Base-by-base conservation (phyloP, 176 grass and related monocot species). In the Chrysopogon serrulatus region DNA sequence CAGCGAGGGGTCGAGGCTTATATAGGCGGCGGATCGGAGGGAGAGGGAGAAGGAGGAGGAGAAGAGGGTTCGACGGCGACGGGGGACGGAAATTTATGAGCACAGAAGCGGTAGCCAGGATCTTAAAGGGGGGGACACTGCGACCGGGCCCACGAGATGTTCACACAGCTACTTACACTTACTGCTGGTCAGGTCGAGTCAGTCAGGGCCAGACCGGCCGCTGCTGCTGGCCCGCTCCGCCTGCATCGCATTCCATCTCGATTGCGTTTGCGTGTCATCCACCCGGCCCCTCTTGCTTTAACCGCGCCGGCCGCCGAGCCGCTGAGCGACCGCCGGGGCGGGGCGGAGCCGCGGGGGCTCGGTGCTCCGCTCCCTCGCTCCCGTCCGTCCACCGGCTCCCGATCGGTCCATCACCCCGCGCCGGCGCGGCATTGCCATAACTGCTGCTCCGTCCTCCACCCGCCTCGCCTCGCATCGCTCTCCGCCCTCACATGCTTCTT, bases 61-160 rank as follows among this genome's bases (percentile, higher is more conserved):
- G 6, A 36, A n/a, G 34, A n/a, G 7, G 45, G 8, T 14, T 65
- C 23, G 61, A 41, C 23, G 23, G 65, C 82, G 44, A 41, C 65
- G 64, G 72, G 83, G 83, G 44, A 37, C 85, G 40, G 68, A 83
- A 84, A 94, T 97, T 94, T 71, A 94, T 92, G 91, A 94, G 86
- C 86, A 86, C 81, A 65, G 81, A 91, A 90, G 85, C 77, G 89
- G 83, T 91, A 88, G 87, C 87, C 86, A 92, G 78, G 85, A 90
- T 94, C 89, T 94, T 93, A 91, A 94, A 91, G 89, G 91, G 82
- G 87, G 80, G 86, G 65, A 84, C 87, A 91, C 92, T 90, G 87
- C 57, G 59, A 33, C 35, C 36, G 84, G 94, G 42, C 86, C 94
- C 88, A 86, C 81, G 51, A 94, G 83, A 91, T 88, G 88, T 86